phyloP scores from a whole-genome alignment of 2,329 filamentous ascomycete genomes.

The Blastomyces gilchristii region DNA sequence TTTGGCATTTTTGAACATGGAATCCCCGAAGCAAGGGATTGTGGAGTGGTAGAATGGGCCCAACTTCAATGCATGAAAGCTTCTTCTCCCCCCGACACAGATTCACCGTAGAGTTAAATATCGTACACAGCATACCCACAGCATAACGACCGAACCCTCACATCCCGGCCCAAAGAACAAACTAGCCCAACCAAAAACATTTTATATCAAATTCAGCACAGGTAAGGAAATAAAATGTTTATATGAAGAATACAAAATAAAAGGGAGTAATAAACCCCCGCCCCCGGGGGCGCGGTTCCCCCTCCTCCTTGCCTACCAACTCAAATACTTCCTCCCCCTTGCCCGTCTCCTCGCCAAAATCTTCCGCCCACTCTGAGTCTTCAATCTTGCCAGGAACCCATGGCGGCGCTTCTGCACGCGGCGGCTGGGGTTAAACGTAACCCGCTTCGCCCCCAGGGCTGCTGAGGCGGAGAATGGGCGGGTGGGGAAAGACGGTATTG shows the following conservation, averaged over 20 bases:
- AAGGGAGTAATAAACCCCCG: not conserved
- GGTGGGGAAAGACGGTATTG: not conserved
- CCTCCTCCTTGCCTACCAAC: conserved; percentile 33
- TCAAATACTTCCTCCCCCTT: conserved; percentile 45
- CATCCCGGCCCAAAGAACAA: not conserved
- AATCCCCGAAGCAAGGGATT: too few relatives aligned
- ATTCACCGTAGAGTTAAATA: too few relatives aligned
- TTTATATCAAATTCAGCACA: too few relatives aligned
- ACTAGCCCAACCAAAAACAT: not conserved
- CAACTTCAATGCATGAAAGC: not conserved
- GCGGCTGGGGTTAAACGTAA: conserved; percentile 51
- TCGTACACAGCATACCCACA: not conserved
- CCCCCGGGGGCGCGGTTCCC: too few relatives aligned
- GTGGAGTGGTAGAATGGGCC: not conserved
- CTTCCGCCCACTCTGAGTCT: conserved; percentile 44
- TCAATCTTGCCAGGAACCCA: conserved; percentile 47
- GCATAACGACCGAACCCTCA: not conserved
- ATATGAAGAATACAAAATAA: not conserved
- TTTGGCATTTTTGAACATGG: too few relatives aligned
- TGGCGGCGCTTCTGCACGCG: conserved; percentile 51
- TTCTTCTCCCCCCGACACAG: not conserved
- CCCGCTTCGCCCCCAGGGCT: conserved; percentile 35
- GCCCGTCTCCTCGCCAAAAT: conserved; percentile 44
- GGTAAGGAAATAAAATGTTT: not conserved
- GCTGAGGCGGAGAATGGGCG: conserved; percentile 38